These are phyloP conservation scores for Venturia asperata DNA, from an alignment of 2,329 filamentous ascomycete species.

Conservation along the genomic window DNA sequence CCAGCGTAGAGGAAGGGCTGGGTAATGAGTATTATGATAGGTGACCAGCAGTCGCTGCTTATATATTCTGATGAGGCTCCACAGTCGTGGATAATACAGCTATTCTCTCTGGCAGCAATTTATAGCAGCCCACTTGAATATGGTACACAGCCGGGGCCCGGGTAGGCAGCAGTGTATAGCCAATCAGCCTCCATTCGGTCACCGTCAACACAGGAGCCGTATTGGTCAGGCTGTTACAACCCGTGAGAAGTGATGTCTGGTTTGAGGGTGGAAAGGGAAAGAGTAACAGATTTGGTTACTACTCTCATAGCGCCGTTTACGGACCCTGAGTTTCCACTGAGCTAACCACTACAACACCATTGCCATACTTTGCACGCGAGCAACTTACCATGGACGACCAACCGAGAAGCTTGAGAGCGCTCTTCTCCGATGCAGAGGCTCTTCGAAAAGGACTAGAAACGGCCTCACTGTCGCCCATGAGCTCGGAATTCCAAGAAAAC, in stretches of 20 bases:
- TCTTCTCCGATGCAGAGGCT: conserved; percentile 50
- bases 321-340: not conserved
- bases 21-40: not conserved
- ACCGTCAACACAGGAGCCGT: not conserved
- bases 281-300: not conserved
- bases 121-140: not conserved
- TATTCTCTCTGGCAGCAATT: not conserved
- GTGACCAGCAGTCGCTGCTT: not conserved
- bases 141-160: too few relatives aligned
- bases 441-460: conserved; percentile 53
- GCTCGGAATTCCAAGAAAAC: conserved; percentile 58
- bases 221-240: not conserved
- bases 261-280: not conserved
- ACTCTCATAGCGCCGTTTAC: not conserved
- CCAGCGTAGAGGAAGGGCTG: not conserved
- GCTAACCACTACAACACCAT: not conserved
- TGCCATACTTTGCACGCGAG: conserved; percentile 1
- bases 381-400: conserved; percentile 36
- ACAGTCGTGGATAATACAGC: not conserved
- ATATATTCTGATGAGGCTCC: not conserved
- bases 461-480: conserved; percentile 54
- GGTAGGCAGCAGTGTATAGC: too few relatives aligned
- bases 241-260: not conserved
- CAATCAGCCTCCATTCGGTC: too few relatives aligned
- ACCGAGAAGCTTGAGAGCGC: conserved; percentile 47